These are phyloP conservation scores for Fusarium fracticaudum DNA, from an alignment of 2,329 filamentous ascomycete species.

Conservation along the genomic window DNA sequence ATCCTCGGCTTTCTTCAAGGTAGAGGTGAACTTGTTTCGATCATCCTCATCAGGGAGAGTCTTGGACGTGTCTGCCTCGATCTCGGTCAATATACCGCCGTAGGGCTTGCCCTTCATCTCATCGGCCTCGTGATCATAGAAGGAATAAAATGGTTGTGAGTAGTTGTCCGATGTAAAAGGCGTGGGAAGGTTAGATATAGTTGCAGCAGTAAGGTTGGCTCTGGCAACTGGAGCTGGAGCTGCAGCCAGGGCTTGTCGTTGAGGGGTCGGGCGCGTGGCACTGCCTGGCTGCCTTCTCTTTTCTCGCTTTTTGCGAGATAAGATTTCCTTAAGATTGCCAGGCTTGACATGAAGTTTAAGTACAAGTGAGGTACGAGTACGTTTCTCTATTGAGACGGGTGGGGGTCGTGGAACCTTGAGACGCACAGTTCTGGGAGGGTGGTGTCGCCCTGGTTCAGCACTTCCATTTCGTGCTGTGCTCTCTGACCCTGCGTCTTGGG, in stretches of 20 bases:
- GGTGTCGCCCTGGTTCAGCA: slow-evolving; percentile 45
- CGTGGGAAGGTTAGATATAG: slow-evolving; percentile 57
- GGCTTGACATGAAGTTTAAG: slow-evolving; percentile 50
- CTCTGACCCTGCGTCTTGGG: slow-evolving; percentile 53
- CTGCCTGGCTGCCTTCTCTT: slow-evolving; percentile 41
- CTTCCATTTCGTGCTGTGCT: slow-evolving; percentile 46
- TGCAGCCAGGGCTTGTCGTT: slow-evolving; percentile 33
- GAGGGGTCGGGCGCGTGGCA: slow-evolving; percentile 34
- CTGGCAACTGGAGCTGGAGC: slow-evolving; percentile 31
- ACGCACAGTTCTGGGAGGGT: slow-evolving; percentile 66
- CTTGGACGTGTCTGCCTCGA: slow-evolving; percentile 89
- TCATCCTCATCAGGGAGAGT: slow-evolving; percentile 85
- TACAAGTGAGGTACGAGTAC: slow-evolving; percentile 48
- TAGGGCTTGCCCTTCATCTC: slow-evolving; percentile 94
- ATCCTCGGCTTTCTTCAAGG: slow-evolving; percentile 89
- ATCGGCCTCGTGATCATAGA: slow-evolving; percentile 88
- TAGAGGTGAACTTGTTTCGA: slow-evolving; percentile 86
- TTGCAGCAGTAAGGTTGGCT: slow-evolving; percentile 24
- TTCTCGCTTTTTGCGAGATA: slow-evolving; percentile 49
- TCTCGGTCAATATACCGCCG: slow-evolving; percentile 88
- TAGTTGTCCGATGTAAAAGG: slow-evolving; percentile 68
- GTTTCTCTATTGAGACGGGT: slow-evolving; percentile 54
- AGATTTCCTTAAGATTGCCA: slow-evolving; percentile 51
- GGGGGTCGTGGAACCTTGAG: slow-evolving; percentile 57
- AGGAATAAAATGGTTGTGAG: slow-evolving; percentile 84